A percentile compares a stretch with the other conserved stretches of the same genome.
phyloP scores from a whole-genome alignment of 768 basidiomycete species.

The Leccinum obscurum region DNA sequence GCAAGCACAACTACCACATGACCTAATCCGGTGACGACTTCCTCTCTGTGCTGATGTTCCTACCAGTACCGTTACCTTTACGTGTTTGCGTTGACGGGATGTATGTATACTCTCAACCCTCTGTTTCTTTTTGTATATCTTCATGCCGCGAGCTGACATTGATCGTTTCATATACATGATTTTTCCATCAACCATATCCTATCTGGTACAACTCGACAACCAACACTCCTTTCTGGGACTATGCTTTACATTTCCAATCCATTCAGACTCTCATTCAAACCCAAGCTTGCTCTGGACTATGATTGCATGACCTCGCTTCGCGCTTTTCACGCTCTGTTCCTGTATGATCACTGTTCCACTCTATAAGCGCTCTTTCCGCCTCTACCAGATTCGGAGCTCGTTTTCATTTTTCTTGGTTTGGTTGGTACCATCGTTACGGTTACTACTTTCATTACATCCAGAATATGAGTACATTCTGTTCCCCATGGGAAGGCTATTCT shows the following conservation, averaged over 20 bases:
- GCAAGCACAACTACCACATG: conserved; percentile 60
- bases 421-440: conserved; percentile 17
- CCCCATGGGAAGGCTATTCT: background rate
- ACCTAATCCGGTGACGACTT: conserved; percentile 49
- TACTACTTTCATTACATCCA: conserved; percentile 17
- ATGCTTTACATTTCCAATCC: conserved; percentile 18
- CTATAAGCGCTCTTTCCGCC: conserved; percentile 15
- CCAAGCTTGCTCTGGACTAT: conserved; percentile 27
- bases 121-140: conserved; percentile 20
- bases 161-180: conserved; percentile 23
- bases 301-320: conserved; percentile 21
- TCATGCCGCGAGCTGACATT: conserved; percentile 18
- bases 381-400: conserved; percentile 11
- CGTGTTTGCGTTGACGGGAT: conserved; percentile 6
- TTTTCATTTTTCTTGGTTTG: conserved; percentile 24
- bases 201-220: conserved; percentile 17
- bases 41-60: background rate
- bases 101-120: conserved; percentile 9
- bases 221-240: conserved; percentile 29
- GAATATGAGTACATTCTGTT: conserved; percentile 29
- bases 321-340: conserved; percentile 10
- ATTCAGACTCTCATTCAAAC: conserved; percentile 16
- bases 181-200: conserved; percentile 16
- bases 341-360: conserved; percentile 15
- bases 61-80: conserved; percentile 5